phyloP scores from a whole-genome alignment of 345 rosid genomes.

The Eutrema yunnanense region DNA sequence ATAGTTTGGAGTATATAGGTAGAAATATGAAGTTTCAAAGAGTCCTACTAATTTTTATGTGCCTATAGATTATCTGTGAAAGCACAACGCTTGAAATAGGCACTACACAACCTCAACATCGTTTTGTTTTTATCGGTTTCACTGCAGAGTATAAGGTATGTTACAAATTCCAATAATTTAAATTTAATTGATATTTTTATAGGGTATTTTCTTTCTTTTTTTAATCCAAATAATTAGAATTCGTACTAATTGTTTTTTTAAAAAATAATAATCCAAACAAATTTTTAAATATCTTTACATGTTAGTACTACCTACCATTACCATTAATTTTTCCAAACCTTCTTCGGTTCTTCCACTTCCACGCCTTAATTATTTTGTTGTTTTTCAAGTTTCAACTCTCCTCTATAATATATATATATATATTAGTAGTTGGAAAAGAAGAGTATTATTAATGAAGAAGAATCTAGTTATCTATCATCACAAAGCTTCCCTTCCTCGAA shows the following conservation, averaged over 20 bases:
- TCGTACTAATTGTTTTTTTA: background rate
- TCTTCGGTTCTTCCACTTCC: background rate
- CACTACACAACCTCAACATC: background rate
- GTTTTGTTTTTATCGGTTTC: background rate
- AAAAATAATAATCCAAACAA: no score
- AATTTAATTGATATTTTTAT: no score
- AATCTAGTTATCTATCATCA: background rate
- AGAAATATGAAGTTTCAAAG: background rate
- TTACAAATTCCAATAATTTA: background rate
- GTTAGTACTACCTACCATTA: background rate
- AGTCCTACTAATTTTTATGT: no score
- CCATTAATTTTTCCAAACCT: background rate
- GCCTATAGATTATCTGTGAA: no score
- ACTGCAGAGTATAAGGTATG: background rate
- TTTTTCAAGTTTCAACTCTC: conserved; percentile 13
- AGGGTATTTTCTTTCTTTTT: no score
- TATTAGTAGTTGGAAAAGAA: background rate
- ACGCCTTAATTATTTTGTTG: background rate
- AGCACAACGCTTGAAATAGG: background rate
- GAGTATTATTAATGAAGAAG: background rate
- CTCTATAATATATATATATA: background rate
- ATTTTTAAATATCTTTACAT: background rate
- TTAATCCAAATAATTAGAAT: background rate
- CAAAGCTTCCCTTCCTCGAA: conserved; percentile 10
- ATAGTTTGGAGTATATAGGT: background rate